These are phyloP conservation scores for Sclerotinia spermophila DNA, from an alignment of 2,329 filamentous ascomycete genomes.

Conservation along the genomic window DNA sequence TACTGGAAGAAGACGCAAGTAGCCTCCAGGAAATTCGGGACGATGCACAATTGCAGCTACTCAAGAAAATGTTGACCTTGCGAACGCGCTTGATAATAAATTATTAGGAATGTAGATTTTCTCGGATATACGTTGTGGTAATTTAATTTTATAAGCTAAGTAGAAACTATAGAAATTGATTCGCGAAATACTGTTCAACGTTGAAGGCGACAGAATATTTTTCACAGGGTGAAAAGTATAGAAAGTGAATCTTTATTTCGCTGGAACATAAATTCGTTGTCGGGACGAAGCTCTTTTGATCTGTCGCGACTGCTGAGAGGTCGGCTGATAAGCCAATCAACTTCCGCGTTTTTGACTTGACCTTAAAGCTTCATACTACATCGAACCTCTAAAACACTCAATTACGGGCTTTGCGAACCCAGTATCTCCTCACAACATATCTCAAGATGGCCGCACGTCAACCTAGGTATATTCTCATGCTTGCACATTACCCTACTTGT, in stretches of 20 bases:
- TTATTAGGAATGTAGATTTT: not conserved
- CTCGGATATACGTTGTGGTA: not conserved
- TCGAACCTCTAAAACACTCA: slow-evolving; percentile 32
- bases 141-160: not conserved
- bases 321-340: slow-evolving; percentile 32
- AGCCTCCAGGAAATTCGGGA: not conserved
- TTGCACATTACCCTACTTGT: not conserved
- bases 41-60: slow-evolving; percentile 11
- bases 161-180: not conserved
- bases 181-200: not conserved
- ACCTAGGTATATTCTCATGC: slow-evolving; percentile 27
- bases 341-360: slow-evolving; percentile 32
- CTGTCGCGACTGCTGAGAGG: slow-evolving; percentile 17
- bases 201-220: not conserved
- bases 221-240: slow-evolving; percentile 1
- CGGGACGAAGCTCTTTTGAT: slow-evolving; percentile 23
- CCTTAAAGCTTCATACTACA: slow-evolving; percentile 31
- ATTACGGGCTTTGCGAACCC: slow-evolving; percentile 37
- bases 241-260: slow-evolving; percentile 10
- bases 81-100: slow-evolving; percentile 16
- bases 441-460: slow-evolving; percentile 35
- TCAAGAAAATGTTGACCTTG: slow-evolving; percentile 1
- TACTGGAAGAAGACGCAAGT: not conserved
- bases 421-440: slow-evolving; percentile 20
- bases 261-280: slow-evolving; percentile 15